Percentiles rank a stretch among this genome's conserved stretches.
These are phyloP conservation scores for Neostapfia colusana DNA, from an alignment of 176 grass and related monocot genomes.

Conservation along the genomic window DNA sequence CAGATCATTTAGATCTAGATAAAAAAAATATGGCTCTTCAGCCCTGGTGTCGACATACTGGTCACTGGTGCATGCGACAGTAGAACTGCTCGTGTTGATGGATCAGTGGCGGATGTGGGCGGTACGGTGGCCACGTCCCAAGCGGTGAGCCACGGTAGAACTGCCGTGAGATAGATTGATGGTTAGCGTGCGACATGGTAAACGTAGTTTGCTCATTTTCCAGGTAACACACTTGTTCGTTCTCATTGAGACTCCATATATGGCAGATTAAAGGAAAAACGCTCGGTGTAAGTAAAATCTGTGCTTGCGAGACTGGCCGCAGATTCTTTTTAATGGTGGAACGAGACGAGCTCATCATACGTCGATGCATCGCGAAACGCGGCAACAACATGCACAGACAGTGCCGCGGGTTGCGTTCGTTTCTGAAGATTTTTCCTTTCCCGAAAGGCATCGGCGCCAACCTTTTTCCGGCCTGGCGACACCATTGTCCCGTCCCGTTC, in stretches of 20 bases:
- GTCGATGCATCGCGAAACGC: background rate
- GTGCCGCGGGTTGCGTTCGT: background rate
- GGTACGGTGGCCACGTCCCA: background rate
- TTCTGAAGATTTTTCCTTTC: background rate
- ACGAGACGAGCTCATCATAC: background rate
- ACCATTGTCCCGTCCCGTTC: constrained; percentile 5
- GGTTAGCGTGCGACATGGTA: background rate
- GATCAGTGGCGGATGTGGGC: background rate
- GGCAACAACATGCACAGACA: background rate
- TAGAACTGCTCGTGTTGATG: background rate
- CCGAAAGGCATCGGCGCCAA: background rate
- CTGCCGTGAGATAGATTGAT: background rate
- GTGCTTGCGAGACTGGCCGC: no score
- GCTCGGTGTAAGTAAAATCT: background rate
- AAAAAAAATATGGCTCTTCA: no score
- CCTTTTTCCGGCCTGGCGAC: background rate
- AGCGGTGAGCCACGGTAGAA: background rate
- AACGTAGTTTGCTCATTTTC: background rate
- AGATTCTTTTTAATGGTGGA: background rate
- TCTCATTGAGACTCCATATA: background rate
- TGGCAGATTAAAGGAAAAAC: background rate
- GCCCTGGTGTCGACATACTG: background rate
- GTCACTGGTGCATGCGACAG: background rate
- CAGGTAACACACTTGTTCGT: background rate
- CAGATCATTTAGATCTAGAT: no score